Base-by-base conservation (phyloP, 139 green algal species). In the Nannochloris sp. region DNA sequence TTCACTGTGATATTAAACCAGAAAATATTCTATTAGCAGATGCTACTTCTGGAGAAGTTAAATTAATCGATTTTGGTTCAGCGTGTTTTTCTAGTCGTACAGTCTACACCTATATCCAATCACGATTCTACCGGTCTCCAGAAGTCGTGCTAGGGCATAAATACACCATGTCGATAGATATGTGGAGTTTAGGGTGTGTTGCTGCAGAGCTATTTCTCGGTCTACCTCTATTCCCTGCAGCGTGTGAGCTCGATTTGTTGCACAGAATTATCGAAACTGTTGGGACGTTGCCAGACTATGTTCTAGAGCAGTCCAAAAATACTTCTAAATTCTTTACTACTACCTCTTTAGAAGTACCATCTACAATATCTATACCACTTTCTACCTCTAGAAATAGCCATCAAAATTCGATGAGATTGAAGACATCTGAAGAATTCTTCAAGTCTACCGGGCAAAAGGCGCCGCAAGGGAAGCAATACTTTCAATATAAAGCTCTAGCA, bases 1-100 rank as follows among this genome's bases (percentile, higher is more conserved):
- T 99, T 33, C 94, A 99, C 82, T 98, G 94, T 71, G 94, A 99
- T 75, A 76, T 99, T 2, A 99, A 99, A 82, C 94, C 94, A 0
- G 94, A 99, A 77, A 99, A 99, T 77, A 90, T 99, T 38, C 79
- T 99, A 64, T 74, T 97, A 29, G 84, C 77, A 24, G 55, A 55
- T 13, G 30, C 77, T 5, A 60, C 79, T 27, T 74, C 68, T 2
- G 71, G 80, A 23, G 80, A 88, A 2, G 85, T 99, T 58, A 99
- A 98, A 72, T 67, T 99, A 36, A 99, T 99, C 53, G 94, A 99
- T 80, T 99, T 97, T 77, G 94, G 94, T 8, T 90, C 76, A 2
- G 90, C 94, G 2, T 99, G 94, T 83, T 96, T 98, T 59, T 83
- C 94, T 71, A 80, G 81, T 54, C 81, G 81, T 47, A 97, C 90